Base-by-base conservation (phyloP, 2,329 filamentous ascomycete species). In the Calonectria crousiana region DNA sequence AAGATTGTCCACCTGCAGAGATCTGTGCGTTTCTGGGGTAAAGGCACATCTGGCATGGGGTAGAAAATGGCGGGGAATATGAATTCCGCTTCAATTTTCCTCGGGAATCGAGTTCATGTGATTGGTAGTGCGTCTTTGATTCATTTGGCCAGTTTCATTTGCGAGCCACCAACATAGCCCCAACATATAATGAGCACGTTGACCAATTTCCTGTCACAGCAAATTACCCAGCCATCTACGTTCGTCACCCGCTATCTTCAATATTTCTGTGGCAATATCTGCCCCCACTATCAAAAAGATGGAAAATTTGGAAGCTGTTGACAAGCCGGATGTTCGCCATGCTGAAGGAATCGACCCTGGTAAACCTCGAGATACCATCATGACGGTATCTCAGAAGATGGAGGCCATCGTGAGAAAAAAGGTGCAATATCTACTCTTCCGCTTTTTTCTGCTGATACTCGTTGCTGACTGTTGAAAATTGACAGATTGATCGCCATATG, bases 401-500 rank as follows among this genome's bases (percentile, higher is more conserved):
- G 60, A 47, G 10, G 9, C 38, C 10, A 32, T 41, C 2, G 36
- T 65, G 0, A 65, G 26, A 26, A 65, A 14, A n/a, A 65, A 65
- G 60, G 60, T 65, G 44, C 3, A 14, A 53, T 9, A 30, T 44
- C 20, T 5, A 47, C 16, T 47, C 18, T 32, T 10, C 23, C 58
- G 2, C 14, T 20, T n/a, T 10, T 6, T 5, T 16, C 3, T 5
- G 20, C 28, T 10, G 5, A 8, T 38, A 10, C 13, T 13, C 6
- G 3, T 4, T 14, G 9, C 23, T 64, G n/a, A 64, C 38, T 11
- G 4, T 47, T 11, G 2, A 16, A 23, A 41, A 41, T 9, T 18
- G 9, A n/a, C 30, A 78, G 77, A 74, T 78, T 3, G 77, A 78
- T 20, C 71, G 67, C 0, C 75, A 60, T 1, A 60, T 78, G 16